A percentile compares a stretch with the other conserved stretches of the same genome.
These are phyloP conservation scores for Obba rivulosa DNA, from an alignment of 768 basidiomycete species.

Conservation along the genomic window DNA sequence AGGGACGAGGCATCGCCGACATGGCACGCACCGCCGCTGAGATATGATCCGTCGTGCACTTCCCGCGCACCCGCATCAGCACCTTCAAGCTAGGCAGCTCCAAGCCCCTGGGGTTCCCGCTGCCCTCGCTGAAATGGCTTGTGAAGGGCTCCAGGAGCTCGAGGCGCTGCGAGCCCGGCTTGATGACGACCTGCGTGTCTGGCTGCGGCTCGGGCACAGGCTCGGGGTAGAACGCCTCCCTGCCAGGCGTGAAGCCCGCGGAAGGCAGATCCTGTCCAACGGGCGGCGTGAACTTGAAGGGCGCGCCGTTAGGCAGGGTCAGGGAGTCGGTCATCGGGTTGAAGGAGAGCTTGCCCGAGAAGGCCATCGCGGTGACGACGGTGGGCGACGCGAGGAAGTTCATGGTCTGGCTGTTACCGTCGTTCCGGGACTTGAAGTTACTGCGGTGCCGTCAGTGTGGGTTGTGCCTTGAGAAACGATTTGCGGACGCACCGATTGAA, in stretches of 20 bases:
- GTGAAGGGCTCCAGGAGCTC: slow-evolving; percentile 84
- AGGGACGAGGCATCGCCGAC: neutral
- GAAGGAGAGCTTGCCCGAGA: slow-evolving; percentile 90
- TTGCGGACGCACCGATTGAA: slow-evolving; percentile 74
- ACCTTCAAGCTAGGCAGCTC: slow-evolving; percentile 84
- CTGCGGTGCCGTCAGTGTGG: slow-evolving; percentile 20
- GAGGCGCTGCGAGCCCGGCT: slow-evolving; percentile 73
- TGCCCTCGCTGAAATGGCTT: slow-evolving; percentile 59
- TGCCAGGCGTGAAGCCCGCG: slow-evolving; percentile 74
- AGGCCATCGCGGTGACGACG: slow-evolving; percentile 95
- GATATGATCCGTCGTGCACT: slow-evolving; percentile 99
- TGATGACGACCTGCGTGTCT: slow-evolving; percentile 72
- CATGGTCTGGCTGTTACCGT: slow-evolving; percentile 91
- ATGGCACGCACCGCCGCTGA: slow-evolving; percentile 73
- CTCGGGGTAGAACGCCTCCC: slow-evolving; percentile 69
- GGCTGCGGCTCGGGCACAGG: slow-evolving; percentile 72
- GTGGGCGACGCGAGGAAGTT: slow-evolving; percentile 98
- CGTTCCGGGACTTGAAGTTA: slow-evolving; percentile 93
- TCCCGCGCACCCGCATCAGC: slow-evolving; percentile 89
- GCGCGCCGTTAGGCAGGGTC: slow-evolving; percentile 58
- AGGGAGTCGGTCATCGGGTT: slow-evolving; percentile 84
- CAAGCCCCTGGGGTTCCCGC: slow-evolving; percentile 42
- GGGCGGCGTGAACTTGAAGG: slow-evolving; percentile 84
- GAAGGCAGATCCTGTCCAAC: slow-evolving; percentile 79
- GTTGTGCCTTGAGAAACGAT: neutral